Evolutionary conservation across 1,139 yeast genomes (phyloP), one percentile per base, ranked within the genome.

Genomic region (Citeromyces hawaiiensis): DNA sequence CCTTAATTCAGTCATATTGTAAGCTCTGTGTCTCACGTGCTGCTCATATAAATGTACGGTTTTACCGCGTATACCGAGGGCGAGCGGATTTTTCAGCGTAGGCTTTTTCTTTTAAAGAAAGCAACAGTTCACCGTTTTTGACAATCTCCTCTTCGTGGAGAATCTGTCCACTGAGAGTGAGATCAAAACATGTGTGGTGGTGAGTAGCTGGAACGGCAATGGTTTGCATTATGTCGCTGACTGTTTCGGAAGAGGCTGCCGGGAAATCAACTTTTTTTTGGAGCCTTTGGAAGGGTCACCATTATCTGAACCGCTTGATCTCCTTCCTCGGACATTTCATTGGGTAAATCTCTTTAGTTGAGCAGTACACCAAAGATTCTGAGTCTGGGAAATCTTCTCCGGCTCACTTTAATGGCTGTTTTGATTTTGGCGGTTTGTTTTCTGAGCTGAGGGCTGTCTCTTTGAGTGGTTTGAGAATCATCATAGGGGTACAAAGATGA

Each of bases 121-220:
- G 44, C 3, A 48, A 46, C 6, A 61, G 46, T 7, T 54, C 57
- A 27, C 55, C 55, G 19, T 47, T 48, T 11, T 44, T 41, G 41
- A 64, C 50, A 21, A 55, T 41, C 36, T 63, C 55, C 25, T 54
- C 54, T 17, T 56, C 37, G 16, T n/a, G 57, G 17, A 76, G 49
- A 39, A 59, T 49, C 35, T 54, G 43, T 14, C 64, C 70, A n/a
- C 63, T 55, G 41, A 56, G 54, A 39, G 49, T 54, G 25, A 83
- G 61, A 6, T 68, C 60, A 53, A 75, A 85, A 50, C 75, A 71
- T 32, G 93, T 79, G 50, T 70, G 67, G 43, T 74, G 78, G 48
- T 70, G 68, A 36, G 79, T 69, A 25, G 66, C 64, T 11, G 80
- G 74, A 31, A 74, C 62, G 25, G 69, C 61, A 42, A 85, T 60